These are phyloP conservation scores for Tolypocladium ophioglossoides DNA, from an alignment of 2,329 filamentous ascomycete genomes.

Conservation along the genomic window DNA sequence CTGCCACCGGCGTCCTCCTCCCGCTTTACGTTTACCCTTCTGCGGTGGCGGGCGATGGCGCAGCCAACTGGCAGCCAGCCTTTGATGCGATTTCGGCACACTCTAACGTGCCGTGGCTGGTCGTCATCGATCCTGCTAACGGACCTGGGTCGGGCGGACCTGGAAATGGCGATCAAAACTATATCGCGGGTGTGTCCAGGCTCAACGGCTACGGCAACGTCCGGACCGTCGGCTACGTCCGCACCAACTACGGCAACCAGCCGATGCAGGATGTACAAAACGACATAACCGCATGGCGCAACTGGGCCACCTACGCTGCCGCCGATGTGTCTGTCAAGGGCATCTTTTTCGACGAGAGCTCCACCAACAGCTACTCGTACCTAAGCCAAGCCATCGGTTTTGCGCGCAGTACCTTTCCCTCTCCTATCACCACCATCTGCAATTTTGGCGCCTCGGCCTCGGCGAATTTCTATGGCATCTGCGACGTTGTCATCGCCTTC, in stretches of 20 bases:
- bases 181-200: constrained; percentile 10
- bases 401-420: constrained; percentile 3
- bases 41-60: constrained; percentile 7
- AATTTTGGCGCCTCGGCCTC: constrained; percentile 10
- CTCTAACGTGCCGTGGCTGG: constrained; percentile 6
- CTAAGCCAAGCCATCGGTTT: constrained; percentile 8
- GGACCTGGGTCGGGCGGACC: constrained; percentile 10
- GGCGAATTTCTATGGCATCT: constrained; percentile 10
- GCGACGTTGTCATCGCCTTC: constrained; percentile 13
- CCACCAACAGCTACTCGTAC: constrained; percentile 5
- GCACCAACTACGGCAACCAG: constrained; percentile 8
- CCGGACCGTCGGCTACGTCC: constrained; percentile 13
- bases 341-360: constrained; percentile 12
- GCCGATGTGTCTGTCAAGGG: constrained; percentile 10
- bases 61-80: constrained; percentile 12
- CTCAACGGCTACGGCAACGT: constrained; percentile 11
- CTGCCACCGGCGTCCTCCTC: constrained; percentile 8
- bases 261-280: constrained; percentile 9
- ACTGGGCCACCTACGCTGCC: constrained; percentile 7
- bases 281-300: constrained; percentile 10
- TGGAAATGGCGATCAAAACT: constrained; percentile 11
- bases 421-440: constrained; percentile 8
- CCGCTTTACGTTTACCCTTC: constrained; percentile 14
- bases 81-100: constrained; percentile 5
- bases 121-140: constrained; percentile 11